Conservation (phyloP, 306 rosid genomes). For the Lupinus albus region DNA sequence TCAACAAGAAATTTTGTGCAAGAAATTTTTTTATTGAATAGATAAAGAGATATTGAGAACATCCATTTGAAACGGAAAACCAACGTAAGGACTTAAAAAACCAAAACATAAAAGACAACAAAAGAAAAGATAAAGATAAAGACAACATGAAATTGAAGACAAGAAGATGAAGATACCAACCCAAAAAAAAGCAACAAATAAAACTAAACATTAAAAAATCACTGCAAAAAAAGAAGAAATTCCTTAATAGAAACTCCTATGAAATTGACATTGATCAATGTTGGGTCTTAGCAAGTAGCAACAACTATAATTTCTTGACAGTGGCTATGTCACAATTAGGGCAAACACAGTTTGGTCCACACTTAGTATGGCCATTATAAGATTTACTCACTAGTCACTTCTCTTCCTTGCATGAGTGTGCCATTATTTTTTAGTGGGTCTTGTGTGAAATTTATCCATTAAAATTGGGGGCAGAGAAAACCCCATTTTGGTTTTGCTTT, state of each 20-base stretch:
- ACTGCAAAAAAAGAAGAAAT: constrained; percentile 2
- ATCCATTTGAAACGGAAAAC: too few species aligned
- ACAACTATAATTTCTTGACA: constrained; percentile 9
- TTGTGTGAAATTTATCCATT: constrained; percentile 5
- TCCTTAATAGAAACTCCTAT: constrained; percentile 33
- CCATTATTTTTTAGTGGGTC: constrained; percentile 51
- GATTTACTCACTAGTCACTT: constrained; percentile 17
- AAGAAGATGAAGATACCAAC: too few species aligned
- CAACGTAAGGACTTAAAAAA: too few species aligned
- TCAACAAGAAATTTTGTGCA: too few species aligned
- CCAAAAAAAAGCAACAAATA: too few species aligned
- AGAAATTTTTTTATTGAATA: too few species aligned
- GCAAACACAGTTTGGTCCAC: constrained; percentile 41
- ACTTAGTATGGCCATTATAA: constrained; percentile 25
- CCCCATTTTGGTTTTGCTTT: constrained; percentile 39
- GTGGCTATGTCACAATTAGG: constrained; percentile 38
- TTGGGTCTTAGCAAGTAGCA: constrained; percentile 37
- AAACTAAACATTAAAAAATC: too few species aligned
- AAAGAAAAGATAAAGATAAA: too few species aligned
- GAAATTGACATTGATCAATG: constrained; percentile 38
- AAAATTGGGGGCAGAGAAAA: constrained; percentile 43
- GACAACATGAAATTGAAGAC: too few species aligned
- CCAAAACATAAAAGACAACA: too few species aligned
- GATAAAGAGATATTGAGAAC: too few species aligned
- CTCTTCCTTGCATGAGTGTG: constrained; percentile 32